Evolutionary conservation across 768 basidiomycete species (phyloP).

Genomic region (Panaeolus cyanescens): DNA sequence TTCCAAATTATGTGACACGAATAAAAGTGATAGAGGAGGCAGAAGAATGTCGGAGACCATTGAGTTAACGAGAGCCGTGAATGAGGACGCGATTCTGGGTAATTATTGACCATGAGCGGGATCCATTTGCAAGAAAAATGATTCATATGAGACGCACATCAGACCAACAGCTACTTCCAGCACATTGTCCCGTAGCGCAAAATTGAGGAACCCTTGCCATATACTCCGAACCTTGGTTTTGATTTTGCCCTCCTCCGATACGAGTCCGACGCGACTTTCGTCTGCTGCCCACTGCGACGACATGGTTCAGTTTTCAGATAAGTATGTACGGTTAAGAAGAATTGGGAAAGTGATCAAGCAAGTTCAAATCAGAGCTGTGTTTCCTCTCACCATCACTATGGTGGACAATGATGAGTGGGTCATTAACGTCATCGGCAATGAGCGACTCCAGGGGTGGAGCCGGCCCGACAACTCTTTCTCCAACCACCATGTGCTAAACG

Average conservation of each 20-base stretch:
- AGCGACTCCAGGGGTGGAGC: no score
- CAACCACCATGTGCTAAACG: no score
- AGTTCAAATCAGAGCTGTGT: no score
- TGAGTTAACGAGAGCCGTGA: conserved; percentile 43
- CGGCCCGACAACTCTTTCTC: no score
- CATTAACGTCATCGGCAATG: no score
- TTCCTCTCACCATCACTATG: no score
- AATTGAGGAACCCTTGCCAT: conserved; percentile 31
- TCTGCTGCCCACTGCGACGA: not conserved
- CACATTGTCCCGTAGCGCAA: conserved; percentile 43
- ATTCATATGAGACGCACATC: conserved; percentile 27
- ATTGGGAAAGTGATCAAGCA: no score
- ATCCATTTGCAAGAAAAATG: not conserved
- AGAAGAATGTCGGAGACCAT: conserved; percentile 44
- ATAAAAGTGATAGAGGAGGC: conserved; percentile 42
- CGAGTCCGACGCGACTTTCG: not conserved
- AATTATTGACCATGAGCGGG: not conserved
- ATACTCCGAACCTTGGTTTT: conserved; percentile 20
- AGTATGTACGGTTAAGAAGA: no score
- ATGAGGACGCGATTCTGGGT: conserved; percentile 38
- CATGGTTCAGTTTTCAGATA: no score
- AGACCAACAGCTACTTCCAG: conserved; percentile 49
- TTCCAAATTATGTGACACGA: conserved; percentile 42
- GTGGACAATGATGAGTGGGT: no score
- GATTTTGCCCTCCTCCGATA: not conserved